Conservation (phyloP, 2,329 filamentous ascomycete species). For the Aspergillus sp. region DNA sequence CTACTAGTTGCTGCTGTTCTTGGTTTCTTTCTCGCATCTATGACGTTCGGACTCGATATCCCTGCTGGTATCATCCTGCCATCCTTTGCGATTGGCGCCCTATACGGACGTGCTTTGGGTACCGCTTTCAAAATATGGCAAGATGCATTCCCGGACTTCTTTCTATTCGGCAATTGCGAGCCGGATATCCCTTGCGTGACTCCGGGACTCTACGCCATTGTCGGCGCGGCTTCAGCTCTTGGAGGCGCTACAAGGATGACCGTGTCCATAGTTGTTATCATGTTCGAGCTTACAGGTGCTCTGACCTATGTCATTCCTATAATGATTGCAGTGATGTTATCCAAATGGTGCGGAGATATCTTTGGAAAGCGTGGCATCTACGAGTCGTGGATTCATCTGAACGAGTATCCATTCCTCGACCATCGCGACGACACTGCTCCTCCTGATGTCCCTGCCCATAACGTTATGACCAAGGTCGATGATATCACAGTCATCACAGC, state of each 20-base stretch:
- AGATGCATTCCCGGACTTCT: conserved; percentile 72
- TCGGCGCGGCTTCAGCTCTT: conserved; percentile 92
- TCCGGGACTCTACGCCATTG: conserved; percentile 93
- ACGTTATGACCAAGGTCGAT: conserved; percentile 91
- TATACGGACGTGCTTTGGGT: conserved; percentile 86
- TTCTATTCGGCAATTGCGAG: conserved; percentile 79
- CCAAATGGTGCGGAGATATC: conserved; percentile 97
- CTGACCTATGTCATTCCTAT: conserved; percentile 96
- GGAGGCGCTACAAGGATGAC: conserved; percentile 95
- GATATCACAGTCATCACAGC: conserved; percentile 88
- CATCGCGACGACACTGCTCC: conserved; percentile 79
- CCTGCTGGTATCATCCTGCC: conserved; percentile 95
- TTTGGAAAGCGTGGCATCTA: conserved; percentile 94
- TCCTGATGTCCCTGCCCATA: conserved; percentile 81
- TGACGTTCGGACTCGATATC: conserved; percentile 93
- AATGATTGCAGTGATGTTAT: conserved; percentile 98
- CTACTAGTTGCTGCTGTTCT: conserved; percentile 80
- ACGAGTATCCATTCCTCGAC: conserved; percentile 93
- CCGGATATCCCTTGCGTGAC: conserved; percentile 87
- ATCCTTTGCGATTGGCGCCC: conserved; percentile 92
- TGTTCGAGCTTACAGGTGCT: conserved; percentile 97
- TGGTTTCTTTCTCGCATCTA: conserved; percentile 80
- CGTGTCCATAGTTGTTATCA: conserved; percentile 97
- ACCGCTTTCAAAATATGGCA: conserved; percentile 91
- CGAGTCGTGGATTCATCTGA: conserved; percentile 96